phyloP scores from a whole-genome alignment of 2,329 filamentous ascomycete species.

The Cryphonectria naterciae region DNA sequence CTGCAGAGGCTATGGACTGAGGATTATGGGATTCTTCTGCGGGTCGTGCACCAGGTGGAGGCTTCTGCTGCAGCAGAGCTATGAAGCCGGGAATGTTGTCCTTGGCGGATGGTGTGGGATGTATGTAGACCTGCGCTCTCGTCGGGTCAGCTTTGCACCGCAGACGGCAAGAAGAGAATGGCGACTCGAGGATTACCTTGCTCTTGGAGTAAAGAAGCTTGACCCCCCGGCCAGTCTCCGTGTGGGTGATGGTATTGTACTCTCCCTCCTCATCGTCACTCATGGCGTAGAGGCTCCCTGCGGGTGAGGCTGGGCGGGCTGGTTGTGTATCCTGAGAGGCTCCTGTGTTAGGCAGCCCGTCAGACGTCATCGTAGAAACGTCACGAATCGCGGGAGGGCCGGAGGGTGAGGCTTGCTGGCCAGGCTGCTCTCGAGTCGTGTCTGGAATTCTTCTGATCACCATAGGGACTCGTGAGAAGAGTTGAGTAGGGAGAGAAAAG shows the following conservation, averaged over 20 bases:
- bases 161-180: not conserved
- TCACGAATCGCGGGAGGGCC: not conserved
- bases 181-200: conserved; percentile 64
- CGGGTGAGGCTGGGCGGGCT: conserved; percentile 65
- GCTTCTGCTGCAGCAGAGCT: conserved; percentile 89
- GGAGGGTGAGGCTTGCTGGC: not conserved
- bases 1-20: conserved; percentile 59
- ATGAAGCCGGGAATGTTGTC: conserved; percentile 97
- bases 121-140: conserved; percentile 79
- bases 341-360: conserved; percentile 25
- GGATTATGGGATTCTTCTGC: conserved; percentile 47
- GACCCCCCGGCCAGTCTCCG: conserved; percentile 76
- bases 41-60: conserved; percentile 45
- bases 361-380: conserved; percentile 39
- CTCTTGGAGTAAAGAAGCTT: conserved; percentile 96
- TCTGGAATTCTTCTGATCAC: conserved; percentile 11
- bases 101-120: conserved; percentile 88
- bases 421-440: not conserved
- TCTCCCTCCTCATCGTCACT: conserved; percentile 95
- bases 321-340: conserved; percentile 29
- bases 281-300: conserved; percentile 90
- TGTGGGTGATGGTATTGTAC: conserved; percentile 90
- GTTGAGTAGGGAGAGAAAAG: not conserved
- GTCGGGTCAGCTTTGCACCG: conserved; percentile 19
- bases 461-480: not conserved